Conservation (phyloP, 2,329 filamentous ascomycete genomes). For the Trichoderma asperellum region DNA sequence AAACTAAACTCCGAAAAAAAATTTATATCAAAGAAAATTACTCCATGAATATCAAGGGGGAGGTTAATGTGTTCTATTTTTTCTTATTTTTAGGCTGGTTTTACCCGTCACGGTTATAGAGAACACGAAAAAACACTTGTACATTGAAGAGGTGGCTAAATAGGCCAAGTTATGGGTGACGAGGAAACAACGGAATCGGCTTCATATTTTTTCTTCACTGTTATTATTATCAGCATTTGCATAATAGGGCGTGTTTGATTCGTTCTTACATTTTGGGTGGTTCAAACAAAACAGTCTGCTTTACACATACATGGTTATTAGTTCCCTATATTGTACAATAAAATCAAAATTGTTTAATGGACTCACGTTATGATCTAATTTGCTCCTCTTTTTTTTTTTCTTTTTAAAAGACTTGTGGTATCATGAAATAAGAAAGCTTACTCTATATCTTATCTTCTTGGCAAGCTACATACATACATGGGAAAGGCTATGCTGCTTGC, state of each 20-base stretch:
- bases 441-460: not conserved
- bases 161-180: not conserved
- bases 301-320: not conserved
- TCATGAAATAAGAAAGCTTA: not conserved
- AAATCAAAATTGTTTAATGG: not conserved
- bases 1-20: not conserved
- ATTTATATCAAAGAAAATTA: not conserved
- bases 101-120: constrained; percentile 21
- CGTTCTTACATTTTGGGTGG: constrained; percentile 13
- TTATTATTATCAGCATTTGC: constrained; percentile 11
- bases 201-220: not conserved
- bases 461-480: not conserved
- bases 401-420: not conserved
- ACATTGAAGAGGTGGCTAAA: not conserved
- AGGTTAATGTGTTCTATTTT: not conserved
- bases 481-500: not conserved
- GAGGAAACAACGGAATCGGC: constrained; percentile 1
- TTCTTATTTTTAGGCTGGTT: not conserved
- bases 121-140: not conserved
- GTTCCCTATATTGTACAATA: constrained; percentile 3
- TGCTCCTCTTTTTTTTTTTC: not conserved
- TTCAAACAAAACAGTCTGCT: not conserved
- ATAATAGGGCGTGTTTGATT: constrained; percentile 23
- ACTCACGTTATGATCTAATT: not conserved
- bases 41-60: not conserved